Percentiles rank a stretch among this genome's conserved stretches.
Conservation (phyloP, 495 filamentous ascomycete species). For the Penicillium flavigenum region DNA sequence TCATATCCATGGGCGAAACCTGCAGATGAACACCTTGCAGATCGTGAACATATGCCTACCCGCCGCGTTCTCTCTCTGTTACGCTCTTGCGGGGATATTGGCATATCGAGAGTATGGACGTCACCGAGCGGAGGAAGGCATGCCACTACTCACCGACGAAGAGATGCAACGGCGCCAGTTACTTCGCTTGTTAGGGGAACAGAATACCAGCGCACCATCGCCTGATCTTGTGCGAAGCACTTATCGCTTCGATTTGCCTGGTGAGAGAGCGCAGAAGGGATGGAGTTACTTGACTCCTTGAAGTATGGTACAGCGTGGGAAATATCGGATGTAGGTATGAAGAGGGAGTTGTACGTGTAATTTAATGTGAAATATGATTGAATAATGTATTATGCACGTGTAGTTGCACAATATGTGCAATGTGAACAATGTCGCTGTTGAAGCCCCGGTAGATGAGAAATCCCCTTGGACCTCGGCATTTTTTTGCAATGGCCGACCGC, state of each 20-base stretch:
- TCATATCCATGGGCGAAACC: slow-evolving; percentile 31
- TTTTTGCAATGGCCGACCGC: slow-evolving; percentile 3
- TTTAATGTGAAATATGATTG: neutral
- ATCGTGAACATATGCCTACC: slow-evolving; percentile 29
- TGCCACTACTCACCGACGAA: slow-evolving; percentile 34
- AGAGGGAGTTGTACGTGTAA: neutral
- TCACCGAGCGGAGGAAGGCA: slow-evolving; percentile 18
- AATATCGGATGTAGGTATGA: neutral
- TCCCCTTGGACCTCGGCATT: slow-evolving; percentile 25
- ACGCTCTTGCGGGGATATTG: slow-evolving; percentile 29
- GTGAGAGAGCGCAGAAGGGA: slow-evolving; percentile 14
- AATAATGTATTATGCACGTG: neutral
- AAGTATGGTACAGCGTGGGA: neutral
- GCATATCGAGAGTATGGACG: slow-evolving; percentile 22
- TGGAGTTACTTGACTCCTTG: neutral
- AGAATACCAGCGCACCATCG: slow-evolving; percentile 18
- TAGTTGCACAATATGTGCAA: neutral
- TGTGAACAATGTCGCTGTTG: neutral
- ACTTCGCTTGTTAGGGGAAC: slow-evolving; percentile 31
- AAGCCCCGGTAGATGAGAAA: neutral
- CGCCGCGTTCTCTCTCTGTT: slow-evolving; percentile 25
- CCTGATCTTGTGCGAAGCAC: slow-evolving; percentile 32
- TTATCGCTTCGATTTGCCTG: slow-evolving; percentile 35
- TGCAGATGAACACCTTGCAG: slow-evolving; percentile 26
- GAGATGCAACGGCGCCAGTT: slow-evolving; percentile 42